Conservation (phyloP, 768 basidiomycete species). For the Boletus tylopilopsis region DNA sequence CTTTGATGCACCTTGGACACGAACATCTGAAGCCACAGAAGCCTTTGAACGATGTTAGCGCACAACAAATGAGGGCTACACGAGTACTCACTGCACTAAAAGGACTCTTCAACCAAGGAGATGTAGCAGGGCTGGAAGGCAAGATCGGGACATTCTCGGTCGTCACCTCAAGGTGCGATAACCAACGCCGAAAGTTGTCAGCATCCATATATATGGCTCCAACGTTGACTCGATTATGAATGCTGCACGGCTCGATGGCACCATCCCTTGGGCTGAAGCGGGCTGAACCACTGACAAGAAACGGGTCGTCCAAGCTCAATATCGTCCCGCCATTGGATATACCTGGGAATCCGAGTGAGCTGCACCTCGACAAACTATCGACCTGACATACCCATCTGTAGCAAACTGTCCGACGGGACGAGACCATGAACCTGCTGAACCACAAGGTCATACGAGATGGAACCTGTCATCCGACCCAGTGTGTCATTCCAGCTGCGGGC, state of each 20-base stretch:
- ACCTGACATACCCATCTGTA: constrained; percentile 28
- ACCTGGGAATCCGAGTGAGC: constrained; percentile 7
- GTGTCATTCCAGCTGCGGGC: constrained; percentile 69
- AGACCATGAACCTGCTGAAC: constrained; percentile 46
- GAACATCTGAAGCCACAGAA: constrained; percentile 14
- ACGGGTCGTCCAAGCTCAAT: constrained; percentile 42
- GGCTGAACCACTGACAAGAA: constrained; percentile 45
- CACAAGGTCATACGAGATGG: constrained; percentile 48
- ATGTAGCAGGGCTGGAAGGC: constrained; percentile 4
- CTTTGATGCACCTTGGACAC: constrained; percentile 7
- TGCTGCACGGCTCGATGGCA: constrained; percentile 48
- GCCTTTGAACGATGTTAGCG: constrained; percentile 16
- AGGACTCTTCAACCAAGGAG: constrained; percentile 29
- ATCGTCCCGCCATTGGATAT: constrained; percentile 34
- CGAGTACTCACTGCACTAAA: constrained; percentile 21
- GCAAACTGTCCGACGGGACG: constrained; percentile 23
- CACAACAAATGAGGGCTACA: background rate
- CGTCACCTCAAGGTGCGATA: constrained; percentile 9
- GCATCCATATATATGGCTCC: constrained; percentile 46
- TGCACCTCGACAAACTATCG: background rate
- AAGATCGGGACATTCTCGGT: constrained; percentile 1
- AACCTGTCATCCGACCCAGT: constrained; percentile 60
- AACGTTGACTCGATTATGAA: constrained; percentile 43
- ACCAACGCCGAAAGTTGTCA: constrained; percentile 32
- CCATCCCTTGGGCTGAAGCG: constrained; percentile 59